phyloP scores from a whole-genome alignment of 2,329 filamentous ascomycete species.

The Septoria petroselini region DNA sequence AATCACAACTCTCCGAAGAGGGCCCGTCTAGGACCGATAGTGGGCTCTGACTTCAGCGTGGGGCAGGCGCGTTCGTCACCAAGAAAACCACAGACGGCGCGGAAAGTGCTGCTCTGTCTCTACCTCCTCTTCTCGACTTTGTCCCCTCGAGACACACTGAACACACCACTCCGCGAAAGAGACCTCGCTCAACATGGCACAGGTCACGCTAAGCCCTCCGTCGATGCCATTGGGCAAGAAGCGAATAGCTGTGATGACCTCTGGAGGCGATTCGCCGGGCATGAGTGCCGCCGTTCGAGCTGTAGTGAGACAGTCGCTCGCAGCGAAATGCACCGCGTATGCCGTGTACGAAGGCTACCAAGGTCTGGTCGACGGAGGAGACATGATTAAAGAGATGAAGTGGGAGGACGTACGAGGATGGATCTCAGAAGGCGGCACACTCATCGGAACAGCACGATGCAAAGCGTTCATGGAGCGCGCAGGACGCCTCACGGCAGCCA shows the following conservation, averaged over 20 bases:
- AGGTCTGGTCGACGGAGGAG: constrained; percentile 82
- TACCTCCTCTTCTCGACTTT: no score
- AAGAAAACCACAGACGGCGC: constrained; percentile 3
- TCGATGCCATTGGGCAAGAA: constrained; percentile 46
- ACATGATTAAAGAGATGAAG: constrained; percentile 80
- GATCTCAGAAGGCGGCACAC: constrained; percentile 87
- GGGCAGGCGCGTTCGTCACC: constrained; percentile 3
- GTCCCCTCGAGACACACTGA: neutral
- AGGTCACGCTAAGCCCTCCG: constrained; percentile 34
- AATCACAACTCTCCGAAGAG: neutral
- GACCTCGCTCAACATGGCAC: constrained; percentile 30
- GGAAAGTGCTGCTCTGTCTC: neutral
- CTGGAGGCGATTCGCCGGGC: constrained; percentile 87
- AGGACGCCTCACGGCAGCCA: constrained; percentile 79
- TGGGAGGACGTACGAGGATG: constrained; percentile 96
- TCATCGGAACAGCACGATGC: constrained; percentile 93
- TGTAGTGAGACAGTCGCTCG: constrained; percentile 86
- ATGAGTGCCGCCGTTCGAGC: constrained; percentile 92
- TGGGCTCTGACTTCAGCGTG: constrained; percentile 12
- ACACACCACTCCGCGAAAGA: neutral
- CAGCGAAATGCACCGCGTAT: constrained; percentile 57
- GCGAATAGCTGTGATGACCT: constrained; percentile 86
- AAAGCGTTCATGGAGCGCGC: constrained; percentile 86
- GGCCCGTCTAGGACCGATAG: constrained; percentile 6
- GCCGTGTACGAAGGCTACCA: constrained; percentile 86